phyloP scores from a whole-genome alignment of 1,284 basidiomycete genomes.

The Irpex sp. region DNA sequence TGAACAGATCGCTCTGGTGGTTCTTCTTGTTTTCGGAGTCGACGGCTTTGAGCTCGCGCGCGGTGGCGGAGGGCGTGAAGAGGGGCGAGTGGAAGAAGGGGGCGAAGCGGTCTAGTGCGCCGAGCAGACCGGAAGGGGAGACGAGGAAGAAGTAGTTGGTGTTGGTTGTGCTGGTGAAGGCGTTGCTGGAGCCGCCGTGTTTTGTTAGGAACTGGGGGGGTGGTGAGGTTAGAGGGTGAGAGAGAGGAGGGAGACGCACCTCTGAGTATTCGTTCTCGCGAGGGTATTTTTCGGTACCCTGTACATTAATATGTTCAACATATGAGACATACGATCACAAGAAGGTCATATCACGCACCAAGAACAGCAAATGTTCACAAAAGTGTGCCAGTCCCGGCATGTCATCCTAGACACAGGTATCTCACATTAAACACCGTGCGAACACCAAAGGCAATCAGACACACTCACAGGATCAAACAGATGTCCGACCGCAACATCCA shows the following conservation, averaged over 20 bases:
- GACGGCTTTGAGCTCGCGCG: constrained; percentile 94
- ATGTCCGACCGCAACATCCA: constrained; percentile 96
- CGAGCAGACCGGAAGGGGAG: constrained; percentile 76
- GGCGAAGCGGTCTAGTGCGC: constrained; percentile 87
- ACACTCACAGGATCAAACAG: constrained; percentile 82
- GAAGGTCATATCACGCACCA: constrained; percentile 48
- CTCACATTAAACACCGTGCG: constrained; percentile 2
- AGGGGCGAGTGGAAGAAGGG: constrained; percentile 94
- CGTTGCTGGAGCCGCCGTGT: constrained; percentile 91
- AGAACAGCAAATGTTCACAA: constrained; percentile 94
- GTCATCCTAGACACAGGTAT: constrained; percentile 48
- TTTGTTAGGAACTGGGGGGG: constrained; percentile 71
- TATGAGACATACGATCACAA: not conserved
- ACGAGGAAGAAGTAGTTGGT: constrained; percentile 96
- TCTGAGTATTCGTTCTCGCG: constrained; percentile 91
- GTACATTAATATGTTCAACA: constrained; percentile 16
- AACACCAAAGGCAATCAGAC: not conserved
- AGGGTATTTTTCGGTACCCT: constrained; percentile 83
- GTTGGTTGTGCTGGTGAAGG: constrained; percentile 89
- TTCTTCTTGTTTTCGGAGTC: constrained; percentile 99
- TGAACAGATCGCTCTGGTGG: constrained; percentile 91
- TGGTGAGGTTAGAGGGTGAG: not conserved
- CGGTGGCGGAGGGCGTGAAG: constrained; percentile 87
- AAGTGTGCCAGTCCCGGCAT: constrained; percentile 89
- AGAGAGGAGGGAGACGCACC: constrained; percentile 30